Percentiles rank a stretch among this genome's conserved stretches.
Conservation (phyloP, 2,329 filamentous ascomycete species). For the Arthrobotrys iridis region DNA sequence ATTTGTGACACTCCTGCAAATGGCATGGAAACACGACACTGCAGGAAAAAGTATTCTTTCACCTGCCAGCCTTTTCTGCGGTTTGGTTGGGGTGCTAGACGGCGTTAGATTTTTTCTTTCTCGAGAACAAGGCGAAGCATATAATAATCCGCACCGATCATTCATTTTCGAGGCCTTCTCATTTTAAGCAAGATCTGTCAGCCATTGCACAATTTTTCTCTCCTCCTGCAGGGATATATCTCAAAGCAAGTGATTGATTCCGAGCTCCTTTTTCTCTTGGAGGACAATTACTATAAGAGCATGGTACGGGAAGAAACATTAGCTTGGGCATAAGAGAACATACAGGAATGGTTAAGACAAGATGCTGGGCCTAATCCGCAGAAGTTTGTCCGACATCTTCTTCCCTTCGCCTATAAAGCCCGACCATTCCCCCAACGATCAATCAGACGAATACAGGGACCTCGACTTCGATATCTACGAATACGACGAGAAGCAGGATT, state of each 20-base stretch:
- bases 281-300: slow-evolving; percentile 12
- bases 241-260: slow-evolving; percentile 12
- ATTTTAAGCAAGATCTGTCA: slow-evolving; percentile 8
- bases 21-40: slow-evolving; percentile 49
- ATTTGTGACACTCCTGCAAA: slow-evolving; percentile 40
- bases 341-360: slow-evolving; percentile 31
- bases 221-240: slow-evolving; percentile 9
- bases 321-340: neutral
- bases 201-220: slow-evolving; percentile 7
- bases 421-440: slow-evolving; percentile 11
- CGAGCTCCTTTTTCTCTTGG: slow-evolving; percentile 12
- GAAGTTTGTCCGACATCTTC: slow-evolving; percentile 50
- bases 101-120: neutral
- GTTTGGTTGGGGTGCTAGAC: slow-evolving; percentile 13
- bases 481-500: slow-evolving; percentile 33
- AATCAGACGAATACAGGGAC: slow-evolving; percentile 34
- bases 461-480: slow-evolving; percentile 54
- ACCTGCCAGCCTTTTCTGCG: slow-evolving; percentile 7
- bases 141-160: slow-evolving; percentile 41
- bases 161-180: slow-evolving; percentile 1
- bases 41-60: slow-evolving; percentile 11
- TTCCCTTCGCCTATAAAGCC: slow-evolving; percentile 50
- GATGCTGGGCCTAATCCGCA: slow-evolving; percentile 42
- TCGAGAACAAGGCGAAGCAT: slow-evolving; percentile 36
- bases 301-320: slow-evolving; percentile 11